Percentiles rank a stretch among this genome's conserved stretches.
These are phyloP conservation scores for Cordyceps tenuipes DNA, from an alignment of 2,329 filamentous ascomycete species.

Conservation along the genomic window DNA sequence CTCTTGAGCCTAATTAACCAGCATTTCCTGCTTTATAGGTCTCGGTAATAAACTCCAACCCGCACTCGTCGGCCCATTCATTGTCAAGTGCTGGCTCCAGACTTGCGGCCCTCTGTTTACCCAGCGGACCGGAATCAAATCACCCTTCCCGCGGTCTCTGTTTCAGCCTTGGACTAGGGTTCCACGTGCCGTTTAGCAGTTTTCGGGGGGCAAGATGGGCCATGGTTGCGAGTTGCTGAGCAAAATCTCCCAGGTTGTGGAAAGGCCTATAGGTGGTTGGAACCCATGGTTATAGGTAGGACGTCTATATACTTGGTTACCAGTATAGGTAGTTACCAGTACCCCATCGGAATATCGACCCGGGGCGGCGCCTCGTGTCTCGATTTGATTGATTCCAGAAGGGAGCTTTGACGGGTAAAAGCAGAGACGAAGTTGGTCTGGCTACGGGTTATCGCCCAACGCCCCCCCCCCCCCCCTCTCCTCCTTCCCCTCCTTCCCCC, in stretches of 20 bases:
- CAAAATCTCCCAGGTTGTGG: too few relatives aligned
- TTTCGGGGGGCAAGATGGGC: background rate
- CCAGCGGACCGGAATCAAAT: background rate
- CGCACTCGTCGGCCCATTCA: background rate
- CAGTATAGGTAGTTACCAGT: background rate
- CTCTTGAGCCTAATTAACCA: background rate
- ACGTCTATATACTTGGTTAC: too few relatives aligned
- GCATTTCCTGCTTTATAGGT: background rate
- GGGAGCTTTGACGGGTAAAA: background rate
- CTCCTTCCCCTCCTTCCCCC: background rate
- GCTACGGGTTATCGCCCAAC: background rate
- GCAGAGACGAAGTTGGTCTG: background rate
- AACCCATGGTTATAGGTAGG: too few relatives aligned
- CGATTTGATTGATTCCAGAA: background rate
- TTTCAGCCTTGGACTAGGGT: slow-evolving; percentile 4
- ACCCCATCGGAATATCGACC: background rate
- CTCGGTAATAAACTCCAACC: background rate
- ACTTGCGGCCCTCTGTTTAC: background rate
- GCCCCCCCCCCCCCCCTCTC: background rate
- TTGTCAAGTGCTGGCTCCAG: background rate
- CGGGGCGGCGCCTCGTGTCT: background rate
- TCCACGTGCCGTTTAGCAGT: slow-evolving; percentile 2
- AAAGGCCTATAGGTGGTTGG: too few relatives aligned
- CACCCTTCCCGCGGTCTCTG: background rate
- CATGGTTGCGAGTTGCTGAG: background rate